Evolutionary conservation across 345 rosid species (phyloP), one percentile per base, ranked within the genome.

Genomic region (Reutealis trisperma): DNA sequence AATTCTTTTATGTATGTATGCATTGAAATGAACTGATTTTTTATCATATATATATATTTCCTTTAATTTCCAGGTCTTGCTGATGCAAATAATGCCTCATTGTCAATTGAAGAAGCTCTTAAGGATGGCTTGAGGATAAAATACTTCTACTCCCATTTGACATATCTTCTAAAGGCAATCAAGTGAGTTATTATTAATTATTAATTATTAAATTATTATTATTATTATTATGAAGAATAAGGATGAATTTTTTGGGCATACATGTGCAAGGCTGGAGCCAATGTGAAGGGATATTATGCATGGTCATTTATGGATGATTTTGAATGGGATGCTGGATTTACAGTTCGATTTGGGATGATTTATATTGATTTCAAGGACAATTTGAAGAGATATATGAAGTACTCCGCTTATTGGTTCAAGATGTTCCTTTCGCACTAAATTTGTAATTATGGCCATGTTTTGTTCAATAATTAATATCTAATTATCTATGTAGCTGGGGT

Each of bases 221-320:
- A n/a, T 21, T 44, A 21, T 68, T 59, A 22, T 25, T 22, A 30
- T 25, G 14, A 18, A 15, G 6, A 37, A n/a, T 51, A 15, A 63
- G 37, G 37, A 1, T 12, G 6, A 25, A 42, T 64, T 3, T 70
- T 14, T 13, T 16, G 24, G 7, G 4, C 37, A 34, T 34, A 34
- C 3, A 34, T 34, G 11, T 24, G 73, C 83, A 88, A 86, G 83
- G 88, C 85, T 11, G 91, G 91, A 69, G 88, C 78, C 0, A 76
- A 87, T n/a, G 89, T 90, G 54, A 86, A 79, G 76, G 89, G 88
- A 27, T 92, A 90, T 68, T 87, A 74, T 8, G 77, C 73, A 54
- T 92, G 94, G 97, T 80, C 90, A 24, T 86, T 92, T 64, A 47
- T 88, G 8, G 93, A 89, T 73, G 84, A 90, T 78, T 91, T 89